Conservation (phyloP, 2,329 filamentous ascomycete species). For the Apiospora rasikravindrae region DNA sequence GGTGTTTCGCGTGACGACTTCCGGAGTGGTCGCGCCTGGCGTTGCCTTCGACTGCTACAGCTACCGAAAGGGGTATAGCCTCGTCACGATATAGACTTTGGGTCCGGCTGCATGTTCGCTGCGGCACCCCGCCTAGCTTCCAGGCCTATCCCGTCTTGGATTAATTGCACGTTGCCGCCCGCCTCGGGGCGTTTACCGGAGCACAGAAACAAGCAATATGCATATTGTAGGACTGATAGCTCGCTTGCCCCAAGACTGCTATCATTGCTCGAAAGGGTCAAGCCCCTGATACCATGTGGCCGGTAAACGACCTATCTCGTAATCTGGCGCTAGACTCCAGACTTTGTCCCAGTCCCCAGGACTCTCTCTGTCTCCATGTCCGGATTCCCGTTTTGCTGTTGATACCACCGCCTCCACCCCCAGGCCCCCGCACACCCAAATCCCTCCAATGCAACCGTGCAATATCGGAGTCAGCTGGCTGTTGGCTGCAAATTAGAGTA, state of each 20-base stretch:
- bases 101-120: not conserved
- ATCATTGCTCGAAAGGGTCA: slow-evolving; percentile 3
- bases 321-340: not conserved
- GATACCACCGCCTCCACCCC: not conserved
- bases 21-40: not conserved
- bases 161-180: not conserved
- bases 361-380: not conserved
- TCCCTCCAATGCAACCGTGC: not conserved
- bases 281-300: not conserved
- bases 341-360: not conserved
- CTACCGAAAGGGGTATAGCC: slow-evolving; percentile 1
- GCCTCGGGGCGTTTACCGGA: not conserved
- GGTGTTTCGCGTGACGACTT: not conserved
- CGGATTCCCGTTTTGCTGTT: not conserved
- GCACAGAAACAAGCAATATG: not conserved
- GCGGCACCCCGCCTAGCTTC: not conserved
- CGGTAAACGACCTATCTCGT: slow-evolving; percentile 18
- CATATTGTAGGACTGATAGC: too few relatives aligned
- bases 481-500: not conserved
- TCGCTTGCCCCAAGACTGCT: slow-evolving; percentile 8
- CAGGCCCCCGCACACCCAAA: not conserved
- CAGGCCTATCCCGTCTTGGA: not conserved
- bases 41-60: not conserved
- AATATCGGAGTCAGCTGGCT: not conserved
- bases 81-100: too few relatives aligned